phyloP scores from a whole-genome alignment of 768 basidiomycete species.

The Trametes villosa region DNA sequence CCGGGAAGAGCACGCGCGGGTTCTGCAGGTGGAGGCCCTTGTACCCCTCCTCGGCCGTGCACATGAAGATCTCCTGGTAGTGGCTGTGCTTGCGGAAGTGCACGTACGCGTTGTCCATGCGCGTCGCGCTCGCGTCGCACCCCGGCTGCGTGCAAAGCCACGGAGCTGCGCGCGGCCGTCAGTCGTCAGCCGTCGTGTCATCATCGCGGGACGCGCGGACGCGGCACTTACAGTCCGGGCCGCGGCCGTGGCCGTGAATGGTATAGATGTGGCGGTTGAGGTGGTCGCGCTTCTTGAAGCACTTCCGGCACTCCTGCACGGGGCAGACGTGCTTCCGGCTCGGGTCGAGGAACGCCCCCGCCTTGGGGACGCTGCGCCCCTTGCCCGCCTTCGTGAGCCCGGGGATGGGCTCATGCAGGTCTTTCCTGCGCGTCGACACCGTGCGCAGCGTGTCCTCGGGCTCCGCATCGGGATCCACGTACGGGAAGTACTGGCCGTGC shows the following conservation, averaged over 20 bases:
- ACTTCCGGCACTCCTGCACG: constrained; percentile 75
- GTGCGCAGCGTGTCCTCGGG: too few relatives aligned
- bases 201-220: too few relatives aligned
- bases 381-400: constrained; percentile 54
- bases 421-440: not conserved
- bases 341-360: constrained; percentile 10
- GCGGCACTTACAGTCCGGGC: constrained; percentile 59
- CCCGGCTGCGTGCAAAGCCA: constrained; percentile 56
- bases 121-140: constrained; percentile 73
- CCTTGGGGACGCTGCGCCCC: constrained; percentile 53
- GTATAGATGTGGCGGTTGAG: constrained; percentile 80
- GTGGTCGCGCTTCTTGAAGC: constrained; percentile 80
- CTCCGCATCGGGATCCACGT: too few relatives aligned
- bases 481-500: too few relatives aligned
- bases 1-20: not conserved
- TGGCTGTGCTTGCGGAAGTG: constrained; percentile 65
- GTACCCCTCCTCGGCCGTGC: constrained; percentile 22
- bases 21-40: constrained; percentile 20
- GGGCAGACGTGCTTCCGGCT: constrained; percentile 64
- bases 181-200: constrained; percentile 1
- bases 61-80: constrained; percentile 21
- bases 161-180: constrained; percentile 47
- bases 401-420: constrained; percentile 39
- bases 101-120: constrained; percentile 78
- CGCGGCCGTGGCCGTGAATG: constrained; percentile 71